Percentiles rank a stretch among this genome's conserved stretches.
phyloP scores from a whole-genome alignment of 208 protist genomes.

The Trypanosoma brucei region DNA sequence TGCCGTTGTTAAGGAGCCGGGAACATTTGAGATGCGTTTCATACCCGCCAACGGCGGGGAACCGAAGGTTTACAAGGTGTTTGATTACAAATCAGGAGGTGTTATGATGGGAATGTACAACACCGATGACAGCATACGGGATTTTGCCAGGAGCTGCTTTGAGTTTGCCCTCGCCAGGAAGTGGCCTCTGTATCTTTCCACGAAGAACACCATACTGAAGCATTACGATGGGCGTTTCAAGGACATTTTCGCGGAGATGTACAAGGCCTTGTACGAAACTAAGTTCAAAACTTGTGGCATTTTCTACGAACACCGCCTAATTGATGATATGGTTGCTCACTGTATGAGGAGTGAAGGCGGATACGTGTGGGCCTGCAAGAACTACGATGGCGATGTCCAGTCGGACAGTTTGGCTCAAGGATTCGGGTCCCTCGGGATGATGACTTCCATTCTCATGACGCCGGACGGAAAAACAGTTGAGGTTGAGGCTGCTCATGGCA shows the following conservation, averaged over 20 bases:
- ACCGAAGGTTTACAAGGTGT: conserved; percentile 34
- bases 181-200: conserved; percentile 79
- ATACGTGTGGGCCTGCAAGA: conserved; percentile 94
- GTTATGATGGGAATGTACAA: conserved; percentile 91
- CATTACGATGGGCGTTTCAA: conserved; percentile 90
- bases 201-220: conserved; percentile 94
- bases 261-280: conserved; percentile 42
- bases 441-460: conserved; percentile 86
- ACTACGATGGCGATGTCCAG: conserved; percentile 94
- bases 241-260: conserved; percentile 87
- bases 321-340: conserved; percentile 92
- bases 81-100: conserved; percentile 49
- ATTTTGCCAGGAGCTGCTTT: conserved; percentile 85
- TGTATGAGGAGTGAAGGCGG: conserved; percentile 42
- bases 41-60: conserved; percentile 48
- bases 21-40: conserved; percentile 72
- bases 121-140: conserved; percentile 78
- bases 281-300: conserved; percentile 50
- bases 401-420: conserved; percentile 87
- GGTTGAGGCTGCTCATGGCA: conserved; percentile 90
- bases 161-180: conserved; percentile 65
- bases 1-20: conserved; percentile 43
- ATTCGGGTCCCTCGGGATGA: conserved; percentile 88
- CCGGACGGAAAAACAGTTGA: conserved; percentile 89
- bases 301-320: conserved; percentile 90